phyloP scores from a whole-genome alignment of 1,284 basidiomycete genomes.

The Inonotus obliquus region DNA sequence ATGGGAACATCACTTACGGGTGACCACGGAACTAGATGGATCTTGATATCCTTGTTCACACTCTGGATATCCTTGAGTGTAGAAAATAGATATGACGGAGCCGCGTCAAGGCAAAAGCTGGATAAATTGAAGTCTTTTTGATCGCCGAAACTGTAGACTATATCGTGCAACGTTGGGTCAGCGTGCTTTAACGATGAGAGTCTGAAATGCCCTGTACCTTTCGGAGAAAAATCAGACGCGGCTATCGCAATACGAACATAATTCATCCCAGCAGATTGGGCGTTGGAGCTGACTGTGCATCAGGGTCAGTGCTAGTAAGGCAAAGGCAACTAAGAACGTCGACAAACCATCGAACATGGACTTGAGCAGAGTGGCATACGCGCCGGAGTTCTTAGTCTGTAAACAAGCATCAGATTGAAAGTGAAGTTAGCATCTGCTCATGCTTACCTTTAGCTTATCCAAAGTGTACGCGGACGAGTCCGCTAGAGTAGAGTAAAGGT shows the following conservation, averaged over 20 bases:
- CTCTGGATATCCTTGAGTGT: slow-evolving; percentile 16
- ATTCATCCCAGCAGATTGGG: slow-evolving; percentile 17
- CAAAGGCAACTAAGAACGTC: neutral
- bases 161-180: neutral
- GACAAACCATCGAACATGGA: slow-evolving; percentile 16
- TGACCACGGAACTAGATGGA: slow-evolving; percentile 48
- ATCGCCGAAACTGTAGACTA: slow-evolving; percentile 18
- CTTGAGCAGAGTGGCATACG: slow-evolving; percentile 11
- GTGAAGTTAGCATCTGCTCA: neutral
- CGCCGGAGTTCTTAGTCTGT: slow-evolving; percentile 7
- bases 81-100: slow-evolving; percentile 14
- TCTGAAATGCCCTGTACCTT: neutral
- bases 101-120: slow-evolving; percentile 14
- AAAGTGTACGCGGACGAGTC: slow-evolving; percentile 47
- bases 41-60: slow-evolving; percentile 37
- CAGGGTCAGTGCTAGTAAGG: neutral
- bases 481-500: slow-evolving; percentile 28
- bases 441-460: slow-evolving; percentile 41
- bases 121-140: slow-evolving; percentile 10
- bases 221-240: slow-evolving; percentile 19
- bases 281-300: slow-evolving; percentile 10
- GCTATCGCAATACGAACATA: slow-evolving; percentile 19
- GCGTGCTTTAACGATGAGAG: neutral
- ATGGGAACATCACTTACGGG: slow-evolving; percentile 38
- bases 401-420: neutral